These are phyloP conservation scores for Albatrellus ellisii DNA, from an alignment of 768 basidiomycete species.

Conservation along the genomic window DNA sequence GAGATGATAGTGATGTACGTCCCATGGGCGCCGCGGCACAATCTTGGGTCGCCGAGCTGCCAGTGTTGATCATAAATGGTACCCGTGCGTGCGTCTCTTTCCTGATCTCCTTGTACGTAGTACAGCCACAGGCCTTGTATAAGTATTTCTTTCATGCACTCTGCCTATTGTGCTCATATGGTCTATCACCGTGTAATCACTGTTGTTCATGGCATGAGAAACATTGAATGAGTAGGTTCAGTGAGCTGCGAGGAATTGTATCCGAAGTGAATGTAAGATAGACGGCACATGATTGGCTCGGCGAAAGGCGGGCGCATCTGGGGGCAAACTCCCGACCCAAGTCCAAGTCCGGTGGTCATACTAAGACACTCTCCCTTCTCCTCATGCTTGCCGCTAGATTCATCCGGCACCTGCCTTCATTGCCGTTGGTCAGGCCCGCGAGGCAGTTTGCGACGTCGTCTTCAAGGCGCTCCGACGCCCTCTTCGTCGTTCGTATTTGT, in stretches of 20 bases:
- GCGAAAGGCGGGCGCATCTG: conserved; percentile 7
- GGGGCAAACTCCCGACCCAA: not conserved
- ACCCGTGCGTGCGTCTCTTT: too few relatives aligned
- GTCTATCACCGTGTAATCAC: not conserved
- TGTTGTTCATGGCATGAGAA: too few relatives aligned
- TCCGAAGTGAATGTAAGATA: not conserved
- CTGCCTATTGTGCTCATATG: too few relatives aligned
- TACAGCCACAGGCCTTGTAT: too few relatives aligned
- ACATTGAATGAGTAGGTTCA: not conserved
- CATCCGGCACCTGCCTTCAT: conserved; percentile 3
- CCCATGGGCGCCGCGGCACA: too few relatives aligned
- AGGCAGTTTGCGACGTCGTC: conserved; percentile 25
- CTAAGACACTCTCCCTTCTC: not conserved
- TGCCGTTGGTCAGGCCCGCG: conserved; percentile 1
- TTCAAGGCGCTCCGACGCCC: conserved; percentile 58
- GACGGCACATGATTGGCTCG: conserved; percentile 10
- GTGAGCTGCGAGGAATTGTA: not conserved
- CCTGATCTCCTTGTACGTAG: too few relatives aligned
- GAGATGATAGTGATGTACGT: too few relatives aligned
- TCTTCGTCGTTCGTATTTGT: conserved; percentile 61
- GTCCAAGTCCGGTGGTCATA: not conserved
- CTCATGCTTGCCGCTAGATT: conserved; percentile 6
- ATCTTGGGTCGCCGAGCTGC: too few relatives aligned
- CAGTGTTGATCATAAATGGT: too few relatives aligned
- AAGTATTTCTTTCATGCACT: too few relatives aligned